Conservation (phyloP, 1,284 basidiomycete species). For the Bjerkandera adusta region DNA sequence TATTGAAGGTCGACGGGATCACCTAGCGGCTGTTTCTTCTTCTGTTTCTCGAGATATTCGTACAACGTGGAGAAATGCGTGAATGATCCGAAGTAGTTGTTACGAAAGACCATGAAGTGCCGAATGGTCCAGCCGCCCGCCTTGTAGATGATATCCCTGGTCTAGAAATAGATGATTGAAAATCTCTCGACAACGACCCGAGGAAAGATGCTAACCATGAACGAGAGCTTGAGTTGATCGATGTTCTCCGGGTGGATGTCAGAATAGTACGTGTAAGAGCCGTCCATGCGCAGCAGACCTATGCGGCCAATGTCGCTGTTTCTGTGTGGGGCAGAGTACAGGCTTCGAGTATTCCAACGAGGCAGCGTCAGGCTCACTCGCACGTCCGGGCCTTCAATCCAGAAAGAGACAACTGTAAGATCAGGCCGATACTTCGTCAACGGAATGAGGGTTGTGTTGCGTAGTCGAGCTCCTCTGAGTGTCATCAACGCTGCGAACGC, state of each 20-base stretch:
- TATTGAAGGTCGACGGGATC: slow-evolving; percentile 83
- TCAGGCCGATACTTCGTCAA: slow-evolving; percentile 75
- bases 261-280: slow-evolving; percentile 74
- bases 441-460: slow-evolving; percentile 55
- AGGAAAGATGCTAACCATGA: slow-evolving; percentile 54
- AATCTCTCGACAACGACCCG: neutral
- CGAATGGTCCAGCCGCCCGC: slow-evolving; percentile 84
- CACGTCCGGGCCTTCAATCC: slow-evolving; percentile 59
- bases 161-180: slow-evolving; percentile 37
- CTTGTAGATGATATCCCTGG: slow-evolving; percentile 60
- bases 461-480: slow-evolving; percentile 57
- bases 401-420: slow-evolving; percentile 66
- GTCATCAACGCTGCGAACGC: slow-evolving; percentile 64
- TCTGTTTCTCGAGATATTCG: slow-evolving; percentile 77
- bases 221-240: slow-evolving; percentile 73
- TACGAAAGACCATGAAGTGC: slow-evolving; percentile 82
- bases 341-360: slow-evolving; percentile 83
- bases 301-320: slow-evolving; percentile 56
- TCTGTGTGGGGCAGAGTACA: slow-evolving; percentile 61
- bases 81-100: slow-evolving; percentile 91
- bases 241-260: slow-evolving; percentile 67
- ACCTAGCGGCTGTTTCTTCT: slow-evolving; percentile 58
- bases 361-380: slow-evolving; percentile 68
- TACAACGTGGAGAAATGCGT: slow-evolving; percentile 86
- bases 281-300: slow-evolving; percentile 56